Evolutionary conservation across 352 stramenopile species (phyloP).

Genomic region (Phytophthora ramorum): DNA sequence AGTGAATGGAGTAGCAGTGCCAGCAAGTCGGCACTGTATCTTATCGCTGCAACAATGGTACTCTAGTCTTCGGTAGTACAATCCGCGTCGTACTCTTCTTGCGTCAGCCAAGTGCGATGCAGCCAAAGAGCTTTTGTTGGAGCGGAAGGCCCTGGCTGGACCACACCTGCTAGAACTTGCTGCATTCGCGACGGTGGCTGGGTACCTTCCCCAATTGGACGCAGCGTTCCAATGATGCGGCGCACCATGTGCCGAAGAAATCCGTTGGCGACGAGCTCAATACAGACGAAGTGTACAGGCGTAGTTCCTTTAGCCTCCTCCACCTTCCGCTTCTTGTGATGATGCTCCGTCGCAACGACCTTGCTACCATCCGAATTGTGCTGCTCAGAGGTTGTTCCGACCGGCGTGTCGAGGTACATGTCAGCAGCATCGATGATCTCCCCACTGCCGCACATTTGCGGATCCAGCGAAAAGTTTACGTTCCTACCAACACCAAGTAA

Average conservation of each 20-base stretch:
- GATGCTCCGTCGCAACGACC: conserved; percentile 25
- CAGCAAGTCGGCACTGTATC: not conserved
- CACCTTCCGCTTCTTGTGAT: conserved; percentile 55
- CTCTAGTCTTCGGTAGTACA: conserved; percentile 32
- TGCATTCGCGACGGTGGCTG: conserved; percentile 62
- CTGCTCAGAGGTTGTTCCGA: conserved; percentile 10
- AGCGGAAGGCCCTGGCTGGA: conserved; percentile 70
- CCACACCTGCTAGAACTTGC: conserved; percentile 64
- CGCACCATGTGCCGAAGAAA: conserved; percentile 91
- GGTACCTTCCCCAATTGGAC: conserved; percentile 80
- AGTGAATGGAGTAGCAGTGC: not conserved
- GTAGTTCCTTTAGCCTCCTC: conserved; percentile 18
- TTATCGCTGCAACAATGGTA: not conserved
- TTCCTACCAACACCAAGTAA: conserved; percentile 41
- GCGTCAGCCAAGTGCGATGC: conserved; percentile 84
- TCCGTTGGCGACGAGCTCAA: conserved; percentile 84
- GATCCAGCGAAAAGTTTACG: conserved; percentile 78
- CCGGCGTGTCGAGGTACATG: conserved; percentile 29
- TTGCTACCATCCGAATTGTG: conserved; percentile 20
- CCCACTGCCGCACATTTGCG: conserved; percentile 55
- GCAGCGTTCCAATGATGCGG: conserved; percentile 82
- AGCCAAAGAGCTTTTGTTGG: conserved; percentile 84
- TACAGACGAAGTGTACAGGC: conserved; percentile 79
- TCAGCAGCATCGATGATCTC: conserved; percentile 55
- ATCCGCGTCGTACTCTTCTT: conserved; percentile 77